Evolutionary conservation across 441 rosid genomes (phyloP).

Genomic region (Adansonia grandidieri): DNA sequence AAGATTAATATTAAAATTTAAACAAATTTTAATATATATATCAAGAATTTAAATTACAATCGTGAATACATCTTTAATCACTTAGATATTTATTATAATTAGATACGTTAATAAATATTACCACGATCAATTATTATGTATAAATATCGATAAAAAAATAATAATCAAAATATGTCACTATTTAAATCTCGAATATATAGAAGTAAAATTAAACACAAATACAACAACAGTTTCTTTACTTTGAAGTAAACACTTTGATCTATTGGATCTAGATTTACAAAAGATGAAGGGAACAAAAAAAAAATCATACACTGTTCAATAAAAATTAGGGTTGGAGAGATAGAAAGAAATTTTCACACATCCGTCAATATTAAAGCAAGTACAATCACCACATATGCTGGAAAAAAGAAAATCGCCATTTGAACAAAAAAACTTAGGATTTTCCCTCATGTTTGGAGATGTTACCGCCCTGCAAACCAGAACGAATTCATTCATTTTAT

Average conservation of each 20-base stretch:
- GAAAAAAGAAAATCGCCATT: constrained; percentile 81
- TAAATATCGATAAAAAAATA: too few species aligned
- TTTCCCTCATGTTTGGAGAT: constrained; percentile 97
- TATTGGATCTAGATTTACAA: neutral
- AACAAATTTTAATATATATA: too few species aligned
- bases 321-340: too few species aligned
- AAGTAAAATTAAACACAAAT: too few species aligned
- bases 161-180: neutral
- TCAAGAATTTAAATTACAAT: too few species aligned
- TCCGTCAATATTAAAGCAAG: constrained; percentile 89
- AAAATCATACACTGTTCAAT: neutral
- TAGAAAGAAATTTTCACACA: constrained; percentile 43
- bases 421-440: constrained; percentile 86
- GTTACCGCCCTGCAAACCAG: constrained; percentile 77
- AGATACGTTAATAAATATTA: too few species aligned
- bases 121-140: too few species aligned
- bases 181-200: too few species aligned
- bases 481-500: constrained; percentile 14
- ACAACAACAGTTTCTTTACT: neutral
- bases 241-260: neutral
- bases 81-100: too few species aligned
- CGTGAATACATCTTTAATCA: too few species aligned
- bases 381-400: constrained; percentile 90
- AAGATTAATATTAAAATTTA: too few species aligned
- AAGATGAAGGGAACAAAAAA: neutral